Conservation (phyloP, 2,329 filamentous ascomycete genomes). For the Epicoccum sorghinum region DNA sequence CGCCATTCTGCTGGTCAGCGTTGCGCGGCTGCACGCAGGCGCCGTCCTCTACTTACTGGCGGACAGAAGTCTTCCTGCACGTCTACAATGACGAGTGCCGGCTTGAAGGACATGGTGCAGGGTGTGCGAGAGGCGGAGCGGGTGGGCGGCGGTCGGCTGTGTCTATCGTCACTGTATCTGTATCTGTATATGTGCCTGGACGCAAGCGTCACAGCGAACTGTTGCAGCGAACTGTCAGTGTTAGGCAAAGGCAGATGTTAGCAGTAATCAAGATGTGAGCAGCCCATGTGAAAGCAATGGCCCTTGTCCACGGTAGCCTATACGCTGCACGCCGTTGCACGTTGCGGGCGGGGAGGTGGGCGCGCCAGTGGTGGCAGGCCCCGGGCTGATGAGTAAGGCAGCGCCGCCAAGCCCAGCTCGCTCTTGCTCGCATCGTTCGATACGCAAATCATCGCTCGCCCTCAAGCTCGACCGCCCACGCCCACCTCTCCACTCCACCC, state of each 20-base stretch:
- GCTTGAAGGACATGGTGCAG: constrained; percentile 36
- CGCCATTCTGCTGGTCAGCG: constrained; percentile 67
- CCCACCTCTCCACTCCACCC: constrained; percentile 39
- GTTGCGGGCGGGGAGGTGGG: background rate
- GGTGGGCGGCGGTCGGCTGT: background rate
- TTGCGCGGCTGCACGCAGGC: background rate
- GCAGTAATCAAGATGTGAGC: background rate
- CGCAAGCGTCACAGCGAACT: too few relatives aligned
- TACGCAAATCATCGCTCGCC: constrained; percentile 30
- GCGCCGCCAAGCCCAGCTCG: background rate
- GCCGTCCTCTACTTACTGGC: constrained; percentile 64
- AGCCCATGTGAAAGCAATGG: background rate
- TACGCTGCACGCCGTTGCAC: background rate
- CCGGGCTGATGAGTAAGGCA: constrained; percentile 4
- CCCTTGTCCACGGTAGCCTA: background rate
- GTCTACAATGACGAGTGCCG: constrained; percentile 78
- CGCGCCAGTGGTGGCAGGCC: background rate
- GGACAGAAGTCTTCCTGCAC: constrained; percentile 95
- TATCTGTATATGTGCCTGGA: too few relatives aligned
- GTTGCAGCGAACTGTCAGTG: background rate
- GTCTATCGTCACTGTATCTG: constrained; percentile 9
- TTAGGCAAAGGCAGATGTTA: background rate
- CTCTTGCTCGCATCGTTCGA: constrained; percentile 21
- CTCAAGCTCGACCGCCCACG: constrained; percentile 37
- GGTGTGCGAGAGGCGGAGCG: background rate